Conservation (phyloP, 106 monocot species). For the Alisma plantagoaquatica region DNA sequence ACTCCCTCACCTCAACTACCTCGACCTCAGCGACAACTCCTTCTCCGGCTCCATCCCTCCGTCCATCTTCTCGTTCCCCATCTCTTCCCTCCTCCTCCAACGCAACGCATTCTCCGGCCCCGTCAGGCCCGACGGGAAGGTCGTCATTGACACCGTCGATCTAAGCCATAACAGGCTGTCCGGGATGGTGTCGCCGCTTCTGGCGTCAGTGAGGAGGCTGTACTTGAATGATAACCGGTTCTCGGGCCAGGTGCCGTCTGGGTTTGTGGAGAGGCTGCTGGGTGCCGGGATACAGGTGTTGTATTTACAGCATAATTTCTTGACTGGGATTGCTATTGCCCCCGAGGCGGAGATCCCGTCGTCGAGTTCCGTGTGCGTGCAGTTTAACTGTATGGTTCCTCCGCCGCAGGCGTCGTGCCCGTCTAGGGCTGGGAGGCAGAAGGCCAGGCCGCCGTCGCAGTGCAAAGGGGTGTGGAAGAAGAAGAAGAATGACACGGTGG, state of each 20-base stretch:
- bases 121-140: slow-evolving; percentile 2
- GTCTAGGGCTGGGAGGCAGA: slow-evolving; percentile 27
- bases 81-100: slow-evolving; percentile 19
- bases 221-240: slow-evolving; percentile 55
- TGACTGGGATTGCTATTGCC: slow-evolving; percentile 28
- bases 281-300: slow-evolving; percentile 36
- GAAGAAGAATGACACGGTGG: too few species aligned
- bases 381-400: slow-evolving; percentile 60
- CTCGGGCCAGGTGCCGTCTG: slow-evolving; percentile 33
- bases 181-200: slow-evolving; percentile 30
- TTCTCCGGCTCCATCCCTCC: slow-evolving; percentile 26
- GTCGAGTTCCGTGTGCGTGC: slow-evolving; percentile 36
- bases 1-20: slow-evolving; percentile 14
- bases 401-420: slow-evolving; percentile 39
- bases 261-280: slow-evolving; percentile 21
- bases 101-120: slow-evolving; percentile 32
- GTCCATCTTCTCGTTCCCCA: slow-evolving; percentile 20
- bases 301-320: slow-evolving; percentile 61
- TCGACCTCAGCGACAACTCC: slow-evolving; percentile 34
- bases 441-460: slow-evolving; percentile 36
- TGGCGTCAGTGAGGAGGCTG: slow-evolving; percentile 33
- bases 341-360: slow-evolving; percentile 15
- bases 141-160: slow-evolving; percentile 29
- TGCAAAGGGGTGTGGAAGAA: too few species aligned
- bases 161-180: slow-evolving; percentile 52